Evolutionary conservation across 352 stramenopile genomes (phyloP).

Genomic region (Phytophthora megakarya): DNA sequence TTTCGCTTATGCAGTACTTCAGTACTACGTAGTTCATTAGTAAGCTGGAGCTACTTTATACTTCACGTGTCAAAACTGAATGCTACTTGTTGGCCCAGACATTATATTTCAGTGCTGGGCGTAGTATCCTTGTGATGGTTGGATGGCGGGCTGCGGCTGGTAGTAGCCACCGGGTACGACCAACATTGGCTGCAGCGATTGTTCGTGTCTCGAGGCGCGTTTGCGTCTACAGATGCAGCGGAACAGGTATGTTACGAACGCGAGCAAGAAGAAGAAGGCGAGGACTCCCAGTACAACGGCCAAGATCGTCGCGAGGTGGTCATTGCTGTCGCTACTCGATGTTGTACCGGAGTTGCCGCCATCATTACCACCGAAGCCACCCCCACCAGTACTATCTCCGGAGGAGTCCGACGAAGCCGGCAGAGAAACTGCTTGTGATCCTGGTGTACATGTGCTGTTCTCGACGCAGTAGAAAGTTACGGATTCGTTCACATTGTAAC

Average conservation of each 20-base stretch:
- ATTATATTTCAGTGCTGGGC: slow-evolving; percentile 22
- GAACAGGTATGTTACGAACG: slow-evolving; percentile 37
- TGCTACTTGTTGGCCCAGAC: slow-evolving; percentile 1
- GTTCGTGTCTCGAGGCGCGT: slow-evolving; percentile 24
- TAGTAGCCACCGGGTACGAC: slow-evolving; percentile 43
- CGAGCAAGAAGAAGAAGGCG: slow-evolving; percentile 47
- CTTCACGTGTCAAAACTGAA: slow-evolving; percentile 27
- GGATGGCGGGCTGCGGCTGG: slow-evolving; percentile 31
- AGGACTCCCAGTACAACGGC: slow-evolving; percentile 42
- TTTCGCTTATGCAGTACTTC: background rate
- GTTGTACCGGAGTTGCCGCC: slow-evolving; percentile 26
- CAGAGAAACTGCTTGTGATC: slow-evolving; percentile 37
- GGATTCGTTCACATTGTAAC: slow-evolving; percentile 63
- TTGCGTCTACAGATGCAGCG: slow-evolving; percentile 33
- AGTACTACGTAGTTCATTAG: slow-evolving; percentile 11
- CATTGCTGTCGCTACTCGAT: slow-evolving; percentile 24
- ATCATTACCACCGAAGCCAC: slow-evolving; percentile 27
- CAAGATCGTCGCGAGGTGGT: slow-evolving; percentile 42
- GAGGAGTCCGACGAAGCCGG: slow-evolving; percentile 37
- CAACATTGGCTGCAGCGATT: slow-evolving; percentile 36
- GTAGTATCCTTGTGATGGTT: slow-evolving; percentile 41
- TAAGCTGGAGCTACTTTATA: slow-evolving; percentile 33
- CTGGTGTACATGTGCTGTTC: slow-evolving; percentile 40
- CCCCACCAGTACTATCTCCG: slow-evolving; percentile 31
- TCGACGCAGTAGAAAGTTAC: slow-evolving; percentile 76